phyloP scores from a whole-genome alignment of 176 grass and related monocot species.

The barley (Hordeum vulgare) region MorexV3_pseudomolecules_assembly NC_058519.1:528888145-528888644 shows the following conservation, averaged over 20 bases:
- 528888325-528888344: neutral
- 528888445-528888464: neutral
- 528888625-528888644: neutral
- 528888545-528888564: neutral
- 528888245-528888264: neutral
- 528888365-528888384: neutral
- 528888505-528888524: neutral
- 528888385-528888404: neutral
- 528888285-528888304: neutral
- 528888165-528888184: no score
- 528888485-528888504: neutral
- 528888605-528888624: neutral
- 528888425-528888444: neutral
- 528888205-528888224: no score
- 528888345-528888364: neutral
- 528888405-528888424: neutral
- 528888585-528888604: neutral
- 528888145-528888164: no score
- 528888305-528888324: neutral
- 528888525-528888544: neutral
- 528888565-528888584: neutral
- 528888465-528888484: neutral
- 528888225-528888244: no score
- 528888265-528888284: neutral
- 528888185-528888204: no score